A percentile compares a stretch with the other conserved stretches of the same genome.
These are phyloP conservation scores for Pleurotus giganteus DNA, from an alignment of 768 basidiomycete species.

Conservation along the genomic window DNA sequence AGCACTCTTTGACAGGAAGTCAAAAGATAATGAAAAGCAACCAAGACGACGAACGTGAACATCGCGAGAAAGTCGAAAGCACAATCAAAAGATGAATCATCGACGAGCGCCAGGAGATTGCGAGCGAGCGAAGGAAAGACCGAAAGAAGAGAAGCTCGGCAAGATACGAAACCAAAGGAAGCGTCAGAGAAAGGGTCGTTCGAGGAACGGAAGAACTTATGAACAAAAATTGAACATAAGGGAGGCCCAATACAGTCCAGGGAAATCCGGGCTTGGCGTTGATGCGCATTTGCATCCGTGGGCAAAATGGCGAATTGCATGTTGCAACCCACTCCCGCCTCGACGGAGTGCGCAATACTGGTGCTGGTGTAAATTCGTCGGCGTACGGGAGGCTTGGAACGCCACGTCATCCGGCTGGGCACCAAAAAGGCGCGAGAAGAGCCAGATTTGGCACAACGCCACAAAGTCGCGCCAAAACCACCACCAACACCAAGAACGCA, in stretches of 20 bases:
- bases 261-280: neutral
- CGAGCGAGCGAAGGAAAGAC: neutral
- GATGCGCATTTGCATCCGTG: too few relatives aligned
- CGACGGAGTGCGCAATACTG: too few relatives aligned
- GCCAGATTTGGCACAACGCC: neutral
- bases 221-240: neutral
- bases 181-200: neutral
- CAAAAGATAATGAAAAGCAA: neutral
- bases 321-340: too few relatives aligned
- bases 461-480: neutral
- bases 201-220: neutral
- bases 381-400: too few relatives aligned
- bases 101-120: neutral
- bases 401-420: too few relatives aligned
- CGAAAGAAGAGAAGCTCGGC: neutral
- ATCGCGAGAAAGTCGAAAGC: neutral
- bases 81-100: neutral
- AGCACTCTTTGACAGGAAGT: neutral
- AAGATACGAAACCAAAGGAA: neutral
- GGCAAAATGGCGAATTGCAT: too few relatives aligned
- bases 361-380: too few relatives aligned
- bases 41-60: neutral
- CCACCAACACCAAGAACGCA: neutral
- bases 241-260: neutral
- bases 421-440: neutral